These are phyloP conservation scores for Boletus bicolor DNA, from an alignment of 768 basidiomycete genomes.

Conservation along the genomic window DNA sequence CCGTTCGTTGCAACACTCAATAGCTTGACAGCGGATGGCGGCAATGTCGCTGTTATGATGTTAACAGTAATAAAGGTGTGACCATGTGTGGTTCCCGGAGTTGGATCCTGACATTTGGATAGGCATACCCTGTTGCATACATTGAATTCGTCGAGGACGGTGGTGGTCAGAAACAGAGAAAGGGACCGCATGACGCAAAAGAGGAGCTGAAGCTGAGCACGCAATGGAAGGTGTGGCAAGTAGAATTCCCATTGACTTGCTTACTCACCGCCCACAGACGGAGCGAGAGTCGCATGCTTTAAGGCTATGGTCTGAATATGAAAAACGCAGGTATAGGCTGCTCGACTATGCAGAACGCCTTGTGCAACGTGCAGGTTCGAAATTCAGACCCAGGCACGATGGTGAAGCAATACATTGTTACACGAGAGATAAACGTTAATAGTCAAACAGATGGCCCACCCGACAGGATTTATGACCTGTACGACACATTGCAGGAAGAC, in stretches of 20 bases:
- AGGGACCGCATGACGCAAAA: conserved; percentile 63
- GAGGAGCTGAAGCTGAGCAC: conserved; percentile 64
- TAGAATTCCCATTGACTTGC: background rate
- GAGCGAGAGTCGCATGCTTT: conserved; percentile 56
- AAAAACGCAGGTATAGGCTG: conserved; percentile 51
- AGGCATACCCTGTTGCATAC: conserved; percentile 77
- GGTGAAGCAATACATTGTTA: conserved; percentile 28
- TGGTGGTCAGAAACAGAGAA: conserved; percentile 46
- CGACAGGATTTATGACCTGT: conserved; percentile 52
- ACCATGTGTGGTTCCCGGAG: background rate
- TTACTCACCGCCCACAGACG: conserved; percentile 38
- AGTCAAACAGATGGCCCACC: conserved; percentile 29
- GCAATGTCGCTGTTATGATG: conserved; percentile 70
- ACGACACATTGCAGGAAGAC: conserved; percentile 61
- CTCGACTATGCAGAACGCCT: conserved; percentile 66
- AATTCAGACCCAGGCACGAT: conserved; percentile 40
- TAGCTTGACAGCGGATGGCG: conserved; percentile 81
- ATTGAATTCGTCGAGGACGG: conserved; percentile 59
- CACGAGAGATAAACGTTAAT: background rate
- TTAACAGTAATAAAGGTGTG: conserved; percentile 64
- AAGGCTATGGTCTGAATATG: conserved; percentile 54
- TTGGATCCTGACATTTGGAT: background rate
- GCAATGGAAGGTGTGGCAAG: conserved; percentile 63
- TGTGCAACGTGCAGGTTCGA: conserved; percentile 51
- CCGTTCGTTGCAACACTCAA: conserved; percentile 75